These are phyloP conservation scores for Bathelium albidoporum DNA, from an alignment of 495 filamentous ascomycete species.

Conservation along the genomic window DNA sequence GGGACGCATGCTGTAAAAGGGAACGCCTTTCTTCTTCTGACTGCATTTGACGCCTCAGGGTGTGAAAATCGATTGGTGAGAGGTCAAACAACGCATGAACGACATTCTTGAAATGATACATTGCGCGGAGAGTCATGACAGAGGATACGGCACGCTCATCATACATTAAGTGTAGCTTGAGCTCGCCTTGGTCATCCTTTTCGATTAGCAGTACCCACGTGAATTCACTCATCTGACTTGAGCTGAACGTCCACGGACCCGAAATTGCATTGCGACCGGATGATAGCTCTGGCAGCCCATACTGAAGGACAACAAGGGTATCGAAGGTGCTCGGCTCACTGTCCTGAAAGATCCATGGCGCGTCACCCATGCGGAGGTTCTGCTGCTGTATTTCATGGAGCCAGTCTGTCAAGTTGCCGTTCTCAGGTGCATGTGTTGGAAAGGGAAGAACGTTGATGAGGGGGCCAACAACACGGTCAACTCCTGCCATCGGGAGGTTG, in stretches of 20 bases:
- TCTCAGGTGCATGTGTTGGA: background rate
- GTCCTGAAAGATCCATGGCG: background rate
- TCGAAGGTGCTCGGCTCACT: background rate
- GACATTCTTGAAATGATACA: background rate
- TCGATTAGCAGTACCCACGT: background rate
- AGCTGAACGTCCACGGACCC: background rate
- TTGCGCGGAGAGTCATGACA: background rate
- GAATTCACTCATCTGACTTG: background rate
- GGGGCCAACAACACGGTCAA: slow-evolving; percentile 23
- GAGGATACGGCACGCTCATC: background rate
- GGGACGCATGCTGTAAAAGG: background rate
- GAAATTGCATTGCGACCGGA: background rate
- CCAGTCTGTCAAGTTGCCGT: background rate
- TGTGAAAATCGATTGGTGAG: background rate
- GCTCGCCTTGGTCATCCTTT: background rate
- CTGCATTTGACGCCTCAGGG: background rate
- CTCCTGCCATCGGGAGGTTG: slow-evolving; percentile 17
- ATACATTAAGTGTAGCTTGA: background rate
- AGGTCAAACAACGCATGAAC: background rate
- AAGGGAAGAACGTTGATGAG: slow-evolving; percentile 25
- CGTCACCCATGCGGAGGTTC: slow-evolving; percentile 2
- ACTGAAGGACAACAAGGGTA: background rate
- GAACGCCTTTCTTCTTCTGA: background rate
- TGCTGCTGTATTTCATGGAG: slow-evolving; percentile 4
- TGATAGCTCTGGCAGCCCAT: background rate